Base-by-base conservation (phyloP, 2,329 filamentous ascomycete species). In the Clonostachys sp. region DNA sequence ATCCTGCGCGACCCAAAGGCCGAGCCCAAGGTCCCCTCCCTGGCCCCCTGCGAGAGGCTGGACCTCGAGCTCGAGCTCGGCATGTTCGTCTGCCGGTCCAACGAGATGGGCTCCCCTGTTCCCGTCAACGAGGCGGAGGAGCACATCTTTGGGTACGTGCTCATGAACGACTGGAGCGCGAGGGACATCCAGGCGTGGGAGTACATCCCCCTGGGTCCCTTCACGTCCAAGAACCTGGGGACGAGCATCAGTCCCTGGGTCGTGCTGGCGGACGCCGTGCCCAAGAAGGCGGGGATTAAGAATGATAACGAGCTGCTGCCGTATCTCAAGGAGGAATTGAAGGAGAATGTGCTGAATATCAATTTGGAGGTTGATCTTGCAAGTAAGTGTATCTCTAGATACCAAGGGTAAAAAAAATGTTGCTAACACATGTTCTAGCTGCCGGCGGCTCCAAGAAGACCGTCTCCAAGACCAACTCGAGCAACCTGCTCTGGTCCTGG, bases 11-110 rank as follows among this genome's bases (percentile, higher is more conserved):
- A 66, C 17, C 61, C 66, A 36, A 78, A 53, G 70, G 79, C 52
- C 1, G 55, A 58, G 80, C 83, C 63, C 60, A 75, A 48, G 82
- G 73, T 75, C 2, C 68, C 68, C 5, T 82, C 86, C 48, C 75
- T 80, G 3, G 73, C 81, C 0, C 83, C 81, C 53, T 80, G 78
- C 54, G 78, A 62, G 51, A 61, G 77, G 58, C 73, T 94, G 0
- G 89, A 94, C 56, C 81, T 91, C 41, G 89, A 94, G 63, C 72
- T 94, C 5, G 89, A 94, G 61, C 70, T 94, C 34, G 89, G 86
- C 5, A 86, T 83, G 49, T 91, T 91, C 56, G 72, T 92, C 14
- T 84, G 82, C 64, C 80, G 73, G 36, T 72, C 75, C 12, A 91
- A 88, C 51, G 62, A 74, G 2, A 70, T 91, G 49, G 87, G 88